These are phyloP conservation scores for Scortechinia acanthostroma DNA, from an alignment of 2,329 filamentous ascomycete species.

Conservation along the genomic window DNA sequence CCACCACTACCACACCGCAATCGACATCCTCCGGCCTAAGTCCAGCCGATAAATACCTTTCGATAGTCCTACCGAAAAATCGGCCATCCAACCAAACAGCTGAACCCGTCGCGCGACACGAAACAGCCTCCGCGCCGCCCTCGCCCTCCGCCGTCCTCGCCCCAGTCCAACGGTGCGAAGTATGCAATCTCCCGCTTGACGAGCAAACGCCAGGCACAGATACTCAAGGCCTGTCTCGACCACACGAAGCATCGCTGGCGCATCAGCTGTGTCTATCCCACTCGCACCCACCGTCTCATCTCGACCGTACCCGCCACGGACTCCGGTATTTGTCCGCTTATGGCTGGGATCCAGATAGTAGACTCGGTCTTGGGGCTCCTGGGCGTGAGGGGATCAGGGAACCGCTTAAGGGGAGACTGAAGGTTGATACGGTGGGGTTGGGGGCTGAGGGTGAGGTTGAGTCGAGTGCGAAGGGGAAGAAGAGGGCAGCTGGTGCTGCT, in stretches of 20 bases:
- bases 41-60: conserved; percentile 26
- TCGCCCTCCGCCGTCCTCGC: not conserved
- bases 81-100: not conserved
- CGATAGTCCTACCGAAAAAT: conserved; percentile 28
- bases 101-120: not conserved
- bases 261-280: conserved; percentile 49
- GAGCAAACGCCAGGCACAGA: not conserved
- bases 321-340: conserved; percentile 45
- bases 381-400: conserved; percentile 41
- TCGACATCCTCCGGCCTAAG: not conserved
- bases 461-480: conserved; percentile 10
- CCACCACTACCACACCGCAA: not conserved
- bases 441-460: conserved; percentile 26
- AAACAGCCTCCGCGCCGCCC: not conserved
- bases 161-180: too few species aligned
- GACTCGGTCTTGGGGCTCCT: conserved; percentile 39
- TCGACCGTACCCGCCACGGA: conserved; percentile 46
- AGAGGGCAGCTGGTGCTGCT: conserved; percentile 9
- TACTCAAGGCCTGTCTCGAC: conserved; percentile 10
- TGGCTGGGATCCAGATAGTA: conserved; percentile 51
- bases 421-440: conserved; percentile 43
- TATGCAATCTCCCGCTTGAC: not conserved
- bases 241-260: conserved; percentile 39
- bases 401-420: conserved; percentile 43
- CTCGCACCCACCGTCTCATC: conserved; percentile 45